A percentile compares a stretch with the other conserved stretches of the same genome.
Evolutionary conservation across 345 rosid species (phyloP).

Genomic region (Garcia nutans): DNA sequence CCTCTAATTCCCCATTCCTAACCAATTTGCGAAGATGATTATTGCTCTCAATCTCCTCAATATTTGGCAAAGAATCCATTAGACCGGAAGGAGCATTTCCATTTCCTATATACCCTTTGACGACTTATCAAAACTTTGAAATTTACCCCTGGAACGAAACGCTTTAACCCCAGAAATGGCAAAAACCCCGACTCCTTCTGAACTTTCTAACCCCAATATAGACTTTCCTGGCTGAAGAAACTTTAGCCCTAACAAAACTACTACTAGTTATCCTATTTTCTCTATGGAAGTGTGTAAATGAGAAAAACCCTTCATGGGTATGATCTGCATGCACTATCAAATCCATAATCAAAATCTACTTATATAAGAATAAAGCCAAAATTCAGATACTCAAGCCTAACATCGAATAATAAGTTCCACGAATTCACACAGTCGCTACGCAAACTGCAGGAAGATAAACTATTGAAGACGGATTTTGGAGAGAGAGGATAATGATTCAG

Average conservation of each 20-base stretch:
- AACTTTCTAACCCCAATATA: slow-evolving; percentile 32
- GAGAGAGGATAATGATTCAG: neutral
- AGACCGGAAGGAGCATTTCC: slow-evolving; percentile 39
- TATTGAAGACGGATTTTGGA: neutral
- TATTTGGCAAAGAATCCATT: slow-evolving; percentile 31
- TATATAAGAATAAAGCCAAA: neutral
- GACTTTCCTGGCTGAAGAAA: slow-evolving; percentile 17
- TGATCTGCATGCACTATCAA: slow-evolving; percentile 45
- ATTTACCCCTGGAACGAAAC: slow-evolving; percentile 45
- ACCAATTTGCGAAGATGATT: slow-evolving; percentile 57
- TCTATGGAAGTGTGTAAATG: slow-evolving; percentile 44
- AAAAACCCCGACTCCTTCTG: slow-evolving; percentile 36
- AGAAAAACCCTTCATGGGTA: slow-evolving; percentile 57
- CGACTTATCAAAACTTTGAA: slow-evolving; percentile 31
- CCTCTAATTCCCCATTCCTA: slow-evolving; percentile 59
- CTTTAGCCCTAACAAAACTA: slow-evolving; percentile 28
- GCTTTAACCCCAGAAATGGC: slow-evolving; percentile 47
- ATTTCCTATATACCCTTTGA: slow-evolving; percentile 41
- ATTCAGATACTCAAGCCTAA: neutral
- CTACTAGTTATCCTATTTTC: slow-evolving; percentile 26
- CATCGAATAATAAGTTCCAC: neutral
- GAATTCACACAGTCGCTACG: neutral
- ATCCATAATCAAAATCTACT: slow-evolving; percentile 43
- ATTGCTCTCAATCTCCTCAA: slow-evolving; percentile 62
- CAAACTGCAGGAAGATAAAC: neutral